Evolutionary conservation across 2,329 filamentous ascomycete species (phyloP).

Genomic region (Bisporella sp.): DNA sequence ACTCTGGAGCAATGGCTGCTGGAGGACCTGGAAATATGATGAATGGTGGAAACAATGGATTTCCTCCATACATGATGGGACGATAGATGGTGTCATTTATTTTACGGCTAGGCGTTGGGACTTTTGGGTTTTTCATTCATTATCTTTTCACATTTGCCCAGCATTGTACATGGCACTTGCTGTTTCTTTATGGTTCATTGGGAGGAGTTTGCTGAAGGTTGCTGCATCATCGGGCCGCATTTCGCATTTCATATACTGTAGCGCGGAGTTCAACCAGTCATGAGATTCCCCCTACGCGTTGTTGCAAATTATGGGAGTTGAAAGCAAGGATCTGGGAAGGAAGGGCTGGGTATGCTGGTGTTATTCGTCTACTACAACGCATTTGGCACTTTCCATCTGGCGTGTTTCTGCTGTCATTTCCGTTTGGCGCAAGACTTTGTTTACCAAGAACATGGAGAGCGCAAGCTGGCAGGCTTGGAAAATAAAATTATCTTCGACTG

Average conservation of each 20-base stretch:
- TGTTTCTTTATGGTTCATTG: conserved; percentile 16
- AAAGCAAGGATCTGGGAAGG: conserved; percentile 18
- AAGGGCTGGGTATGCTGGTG: conserved; percentile 23
- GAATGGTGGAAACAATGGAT: conserved; percentile 22
- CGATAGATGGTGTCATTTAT: conserved; percentile 17
- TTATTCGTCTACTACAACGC: conserved; percentile 9
- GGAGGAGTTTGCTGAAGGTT: conserved; percentile 19
- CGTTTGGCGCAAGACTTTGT: conserved; percentile 16
- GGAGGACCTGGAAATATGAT: conserved; percentile 22
- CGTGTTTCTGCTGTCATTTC: conserved; percentile 20
- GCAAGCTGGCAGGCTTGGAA: conserved; percentile 25
- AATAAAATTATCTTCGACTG: conserved; percentile 14
- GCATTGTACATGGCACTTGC: conserved; percentile 11
- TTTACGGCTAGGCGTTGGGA: conserved; percentile 1
- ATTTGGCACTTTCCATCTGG: conserved; percentile 10
- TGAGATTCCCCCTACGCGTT: conserved; percentile 29
- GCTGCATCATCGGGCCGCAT: conserved; percentile 21
- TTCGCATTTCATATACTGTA: conserved; percentile 25
- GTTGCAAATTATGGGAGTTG: conserved; percentile 25
- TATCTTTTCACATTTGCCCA: conserved; percentile 6
- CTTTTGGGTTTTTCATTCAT: conserved; percentile 14
- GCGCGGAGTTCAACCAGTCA: conserved; percentile 25
- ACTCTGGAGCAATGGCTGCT: conserved; percentile 23
- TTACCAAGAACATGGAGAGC: conserved; percentile 16
- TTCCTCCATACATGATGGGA: conserved; percentile 31